These are phyloP conservation scores for Pseudocercospora crystallina DNA, from an alignment of 2,329 filamentous ascomycete species.

Conservation along the genomic window DNA sequence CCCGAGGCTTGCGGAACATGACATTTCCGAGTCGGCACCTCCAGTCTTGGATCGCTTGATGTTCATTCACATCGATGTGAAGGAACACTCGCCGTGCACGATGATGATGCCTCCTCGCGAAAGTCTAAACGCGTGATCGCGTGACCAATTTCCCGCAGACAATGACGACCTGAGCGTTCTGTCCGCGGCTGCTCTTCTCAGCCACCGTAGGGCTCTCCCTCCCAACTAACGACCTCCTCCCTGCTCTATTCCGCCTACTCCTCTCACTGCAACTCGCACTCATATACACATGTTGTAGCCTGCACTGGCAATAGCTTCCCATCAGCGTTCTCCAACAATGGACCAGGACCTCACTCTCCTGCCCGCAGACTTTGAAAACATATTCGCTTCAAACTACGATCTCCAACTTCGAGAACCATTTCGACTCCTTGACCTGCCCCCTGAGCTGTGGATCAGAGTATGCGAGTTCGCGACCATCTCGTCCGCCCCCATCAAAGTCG, in stretches of 20 bases:
- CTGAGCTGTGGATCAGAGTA: conserved; percentile 17
- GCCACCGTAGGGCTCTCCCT: background rate
- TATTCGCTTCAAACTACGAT: conserved; percentile 5
- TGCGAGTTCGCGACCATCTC: conserved; percentile 18
- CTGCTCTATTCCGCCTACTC: no score
- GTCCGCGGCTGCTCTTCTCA: background rate
- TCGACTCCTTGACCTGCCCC: conserved; percentile 24
- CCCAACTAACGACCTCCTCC: background rate
- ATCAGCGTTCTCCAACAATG: background rate
- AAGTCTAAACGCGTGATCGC: background rate
- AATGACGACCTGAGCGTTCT: no score
- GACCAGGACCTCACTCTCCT: conserved; percentile 13
- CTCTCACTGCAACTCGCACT: no score
- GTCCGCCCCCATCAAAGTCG: conserved; percentile 8
- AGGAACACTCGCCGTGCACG: background rate
- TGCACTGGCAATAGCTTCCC: no score
- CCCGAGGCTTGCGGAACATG: conserved; percentile 59
- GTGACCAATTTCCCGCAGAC: background rate
- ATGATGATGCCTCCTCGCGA: no score
- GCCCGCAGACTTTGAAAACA: conserved; percentile 12
- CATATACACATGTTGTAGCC: no score
- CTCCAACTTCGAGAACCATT: conserved; percentile 13
- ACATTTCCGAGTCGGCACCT: background rate
- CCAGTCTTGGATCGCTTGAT: background rate
- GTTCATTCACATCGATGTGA: background rate